Base-by-base conservation (phyloP, 148 eudicot genomes). In the Rhododendron vialii region DNA sequence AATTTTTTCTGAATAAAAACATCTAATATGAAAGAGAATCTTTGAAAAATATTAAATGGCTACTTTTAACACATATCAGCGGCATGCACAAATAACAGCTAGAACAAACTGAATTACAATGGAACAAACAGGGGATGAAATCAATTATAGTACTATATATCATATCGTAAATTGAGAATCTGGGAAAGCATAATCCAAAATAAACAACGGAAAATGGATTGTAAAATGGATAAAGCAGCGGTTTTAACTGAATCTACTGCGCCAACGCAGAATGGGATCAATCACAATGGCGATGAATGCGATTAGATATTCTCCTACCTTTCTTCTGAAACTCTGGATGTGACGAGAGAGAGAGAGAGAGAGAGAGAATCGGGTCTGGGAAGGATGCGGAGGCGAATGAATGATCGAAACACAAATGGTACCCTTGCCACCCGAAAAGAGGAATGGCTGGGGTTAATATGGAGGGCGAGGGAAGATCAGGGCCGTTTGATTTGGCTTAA, bases 401-500 rank as follows among this genome's bases (percentile, higher is more conserved):
- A 63, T 24, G 69, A 63, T 8, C 11, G 28, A 26, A 80, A 36
- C 41, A 28, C 2, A 71, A 83, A 41, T 67, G 55, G 43, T 45
- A 71, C 78, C 51, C 38, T 28, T 12, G 11, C 15, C 13, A 57
- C 79, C 59, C 1, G 43, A 47, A 65, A 13, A 33, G 65, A 22
- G 77, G 55, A 59, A 28, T 22, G 22, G 47, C 73, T 80, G 12
- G 35, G 35, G 83, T 69, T 85, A 85, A 82, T 81, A 88, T 45
- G 82, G 59, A 82, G 84, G 55, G 12, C 17, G 10, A 36, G 75
- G 65, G 18, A 26, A 9, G 41, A 81, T 91, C 71, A 53, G 65
- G 35, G 86, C 89, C 92, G 93, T 92, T 85, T 83, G 93, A 89
- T 13, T 90, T 85, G 86, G 17, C 65, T 4, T 74, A 83, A 87